Base-by-base conservation (phyloP, 169 alveolate species). In the Eimeria mitis region DNA sequence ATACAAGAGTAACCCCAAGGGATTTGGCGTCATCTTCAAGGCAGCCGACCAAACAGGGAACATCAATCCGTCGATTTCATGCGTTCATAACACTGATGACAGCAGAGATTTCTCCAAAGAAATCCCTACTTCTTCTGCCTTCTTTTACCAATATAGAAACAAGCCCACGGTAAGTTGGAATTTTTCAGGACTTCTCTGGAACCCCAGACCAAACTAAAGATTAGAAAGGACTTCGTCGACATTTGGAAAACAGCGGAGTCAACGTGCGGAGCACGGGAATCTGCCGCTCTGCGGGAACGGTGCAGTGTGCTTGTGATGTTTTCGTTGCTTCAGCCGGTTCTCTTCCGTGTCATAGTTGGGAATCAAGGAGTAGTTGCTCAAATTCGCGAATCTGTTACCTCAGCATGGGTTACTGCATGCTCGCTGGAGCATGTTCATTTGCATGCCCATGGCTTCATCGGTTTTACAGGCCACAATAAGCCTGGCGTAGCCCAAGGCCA, bases 21-120 rank as follows among this genome's bases (percentile, higher is more conserved):
- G 97, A 6, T 63, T 96, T 70, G 98, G 98, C 14, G 97, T 97
- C 49, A 59, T 96, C 84, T 97, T 97, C 89, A 88, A 95, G 19
- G 61, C 94, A 40, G 68, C 89, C 56, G 98, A 97, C 47, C 92
- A 88, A 78, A 52, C 81, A 56, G 96, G 97, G 42, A 42, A 56
- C 88, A 28, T 79, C 49, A 96, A 95, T 44, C 98, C 98, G n/a
- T 97, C 98, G 37, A 97, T 97, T 52, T 95, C 83, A 49, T 96
- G 76, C 61, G 95, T 79, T 65, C 95, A 52, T 95, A 91, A 78
- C 81, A 91, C 91, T 19, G 95, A 56, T 31, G 84, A 68, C 75
- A 52, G 42, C 87, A 49, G 94, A n/a, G 94, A 47, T 31, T 54
- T 89, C 11, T 59, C 90, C 47, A 37, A 83, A n/a, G 95, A 91